Base-by-base conservation (phyloP, 768 basidiomycete genomes). In the Hortiboletus campestris region DNA sequence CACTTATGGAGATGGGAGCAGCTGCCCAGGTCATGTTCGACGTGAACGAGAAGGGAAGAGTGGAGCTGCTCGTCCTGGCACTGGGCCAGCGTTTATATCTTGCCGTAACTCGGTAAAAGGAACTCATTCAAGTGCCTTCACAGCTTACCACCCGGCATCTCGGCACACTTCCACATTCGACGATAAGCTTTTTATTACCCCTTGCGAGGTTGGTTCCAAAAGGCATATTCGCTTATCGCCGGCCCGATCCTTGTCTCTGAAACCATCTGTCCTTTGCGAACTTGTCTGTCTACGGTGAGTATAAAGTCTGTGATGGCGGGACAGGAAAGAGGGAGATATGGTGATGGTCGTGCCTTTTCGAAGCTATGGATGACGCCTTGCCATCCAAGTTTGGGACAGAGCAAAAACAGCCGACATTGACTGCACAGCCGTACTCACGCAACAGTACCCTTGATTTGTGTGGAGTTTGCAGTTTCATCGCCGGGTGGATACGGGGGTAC, bases 1-100 rank as follows among this genome's bases (percentile, higher is more conserved):
- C 52, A 20, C 51, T 46, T 25, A 69, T 25, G 22, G 70, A 71
- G 38, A 64, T 55, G 22, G 71, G 69, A 5, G 59, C 61, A 20
- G 68, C 61, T 28, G 49, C 46, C 69, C 70, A 69, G 35, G 69
- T 66, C 70, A 71, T 71, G 41, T 3, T 54, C 29, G 53, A 46
- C 28, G 29, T 28, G 38, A 31, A 16, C 10, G 29, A 40, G 44
- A 57, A 61, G 31, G 39, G 47, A 39, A 46, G 49, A 14, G 59
- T 54, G 59, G 64, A 62, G 66, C 31, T 31, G 46, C 47, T 7
- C 38, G 44, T 9, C 47, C 48, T n/a, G n/a, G n/a, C 51, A 48
- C 25, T 6, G 25, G 47, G 19, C 44, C 19, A 52, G 36, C 52
- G 57, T 57, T 57, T 68, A 58, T 68, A 68, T 63, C 44, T 36